Percentiles rank a stretch among this genome's conserved stretches.
Evolutionary conservation across 495 filamentous ascomycete species (phyloP).

Genomic region (Chaetomidium leptoderma): DNA sequence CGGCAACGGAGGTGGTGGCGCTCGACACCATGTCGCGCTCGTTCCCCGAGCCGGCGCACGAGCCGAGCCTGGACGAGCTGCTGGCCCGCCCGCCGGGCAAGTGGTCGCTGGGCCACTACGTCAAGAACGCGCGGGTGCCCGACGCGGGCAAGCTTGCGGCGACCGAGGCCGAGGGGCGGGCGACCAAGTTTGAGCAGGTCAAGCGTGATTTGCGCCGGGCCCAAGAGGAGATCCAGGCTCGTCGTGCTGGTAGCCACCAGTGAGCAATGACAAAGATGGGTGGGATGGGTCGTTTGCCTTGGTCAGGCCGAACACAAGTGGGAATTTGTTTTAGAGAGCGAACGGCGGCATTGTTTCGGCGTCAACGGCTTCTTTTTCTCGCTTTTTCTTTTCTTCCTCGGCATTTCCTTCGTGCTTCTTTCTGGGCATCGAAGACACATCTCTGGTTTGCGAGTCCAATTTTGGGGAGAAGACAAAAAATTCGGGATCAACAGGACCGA

Average conservation of each 20-base stretch:
- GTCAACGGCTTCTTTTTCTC: background rate
- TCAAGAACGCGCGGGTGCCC: slow-evolving; percentile 32
- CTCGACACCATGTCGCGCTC: slow-evolving; percentile 28
- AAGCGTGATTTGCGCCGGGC: slow-evolving; percentile 38
- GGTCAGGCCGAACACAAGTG: background rate
- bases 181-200: slow-evolving; percentile 30
- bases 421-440: background rate
- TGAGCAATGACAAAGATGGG: background rate
- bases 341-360: background rate
- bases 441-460: background rate
- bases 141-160: slow-evolving; percentile 17
- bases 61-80: slow-evolving; percentile 39
- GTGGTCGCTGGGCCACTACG: slow-evolving; percentile 37
- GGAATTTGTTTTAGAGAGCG: background rate
- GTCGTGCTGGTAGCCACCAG: background rate
- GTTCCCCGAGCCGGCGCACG: slow-evolving; percentile 33
- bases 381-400: background rate
- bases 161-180: slow-evolving; percentile 18
- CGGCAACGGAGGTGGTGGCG: slow-evolving; percentile 2
- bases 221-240: slow-evolving; percentile 15
- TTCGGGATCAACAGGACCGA: slow-evolving; percentile 9
- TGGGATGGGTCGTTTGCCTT: background rate
- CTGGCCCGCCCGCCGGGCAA: slow-evolving; percentile 37
- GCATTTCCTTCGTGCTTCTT: background rate
- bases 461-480: slow-evolving; percentile 6